Base-by-base conservation (phyloP, 495 filamentous ascomycete genomes). In the Neurospora sp. region DNA sequence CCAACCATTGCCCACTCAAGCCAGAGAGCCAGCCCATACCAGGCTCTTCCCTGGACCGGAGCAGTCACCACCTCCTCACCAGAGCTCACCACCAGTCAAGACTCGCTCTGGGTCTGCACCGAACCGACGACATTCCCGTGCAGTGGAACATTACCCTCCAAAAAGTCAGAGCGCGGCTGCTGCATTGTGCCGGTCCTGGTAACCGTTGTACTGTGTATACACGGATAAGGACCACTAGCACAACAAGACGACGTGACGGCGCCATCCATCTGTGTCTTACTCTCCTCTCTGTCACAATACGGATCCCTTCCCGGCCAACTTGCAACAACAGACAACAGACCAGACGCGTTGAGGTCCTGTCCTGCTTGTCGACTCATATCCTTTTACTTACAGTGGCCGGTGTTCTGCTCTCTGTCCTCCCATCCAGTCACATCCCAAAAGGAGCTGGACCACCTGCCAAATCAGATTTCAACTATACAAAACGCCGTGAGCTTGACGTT, bases 191-290 rank as follows among this genome's bases (percentile, higher is more conserved):
- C 76, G 70, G 46, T 70, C 61, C 69, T 48, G 65, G 22, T 71
- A 39, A 69, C 73, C 38, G 44, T 61, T 20, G 41, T 31, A 31
- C 27, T 31, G 27, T 31, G 27, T 46, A 31, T 35, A 61, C 73
- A 72, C 76, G 65, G 61, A 76, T 74, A 76, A 75, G 74, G 48
- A 59, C 48, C 48, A 77, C 77, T 53, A 59, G 74, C 75, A 75
- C 71, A 72, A 69, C 69, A 69, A 39, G 71, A 71, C 75, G 71
- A 77, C 76, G 81, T 80, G 78, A 81, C 79, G 78, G 80, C 82
- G 79, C 81, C 79, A 82, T 83, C 81, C 79, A 82, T 83, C 81
- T 82, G 76, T 82, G 82, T 84, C 75, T 77, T 80, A 84, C 83
- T 74, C 74, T 76, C 77, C 79, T 71, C 79, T 78, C 77, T 74